These are phyloP conservation scores for Colletotrichum sp. DNA, from an alignment of 2,329 filamentous ascomycete genomes.

Conservation along the genomic window DNA sequence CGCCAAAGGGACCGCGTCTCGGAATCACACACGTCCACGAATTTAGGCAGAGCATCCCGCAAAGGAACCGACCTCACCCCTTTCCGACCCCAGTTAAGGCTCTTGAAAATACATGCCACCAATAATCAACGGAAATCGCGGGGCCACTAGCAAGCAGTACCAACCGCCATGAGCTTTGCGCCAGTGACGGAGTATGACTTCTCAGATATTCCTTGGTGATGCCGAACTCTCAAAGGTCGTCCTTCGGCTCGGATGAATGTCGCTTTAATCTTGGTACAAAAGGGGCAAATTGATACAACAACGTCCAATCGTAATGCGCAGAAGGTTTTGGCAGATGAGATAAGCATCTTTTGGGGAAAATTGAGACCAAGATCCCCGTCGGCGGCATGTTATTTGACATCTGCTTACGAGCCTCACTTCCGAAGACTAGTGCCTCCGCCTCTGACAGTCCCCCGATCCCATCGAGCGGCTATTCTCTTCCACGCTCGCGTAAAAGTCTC, in stretches of 20 bases:
- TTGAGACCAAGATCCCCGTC: no score
- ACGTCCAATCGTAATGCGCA: not conserved
- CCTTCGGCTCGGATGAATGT: no score
- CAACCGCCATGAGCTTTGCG: no score
- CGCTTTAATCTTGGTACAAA: not conserved
- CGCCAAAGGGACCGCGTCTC: no score
- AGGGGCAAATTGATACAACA: not conserved
- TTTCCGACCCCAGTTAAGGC: no score
- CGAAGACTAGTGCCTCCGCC: not conserved
- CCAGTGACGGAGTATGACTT: no score
- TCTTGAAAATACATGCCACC: no score
- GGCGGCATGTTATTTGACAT: not conserved
- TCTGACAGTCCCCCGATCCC: not conserved
- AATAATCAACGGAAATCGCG: no score
- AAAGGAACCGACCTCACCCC: no score
- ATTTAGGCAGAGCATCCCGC: no score
- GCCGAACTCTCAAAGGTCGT: not conserved
- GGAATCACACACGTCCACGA: accelerated
- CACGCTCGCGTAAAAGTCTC: not conserved
- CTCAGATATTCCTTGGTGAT: accelerated
- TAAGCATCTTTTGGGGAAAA: not conserved
- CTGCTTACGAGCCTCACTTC: no score
- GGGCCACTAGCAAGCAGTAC: accelerated
- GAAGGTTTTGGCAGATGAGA: not conserved
- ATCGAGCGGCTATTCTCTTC: not conserved